Evolutionary conservation across 1,284 basidiomycete species (phyloP).

Genomic region (Phenoliferia sp.): DNA sequence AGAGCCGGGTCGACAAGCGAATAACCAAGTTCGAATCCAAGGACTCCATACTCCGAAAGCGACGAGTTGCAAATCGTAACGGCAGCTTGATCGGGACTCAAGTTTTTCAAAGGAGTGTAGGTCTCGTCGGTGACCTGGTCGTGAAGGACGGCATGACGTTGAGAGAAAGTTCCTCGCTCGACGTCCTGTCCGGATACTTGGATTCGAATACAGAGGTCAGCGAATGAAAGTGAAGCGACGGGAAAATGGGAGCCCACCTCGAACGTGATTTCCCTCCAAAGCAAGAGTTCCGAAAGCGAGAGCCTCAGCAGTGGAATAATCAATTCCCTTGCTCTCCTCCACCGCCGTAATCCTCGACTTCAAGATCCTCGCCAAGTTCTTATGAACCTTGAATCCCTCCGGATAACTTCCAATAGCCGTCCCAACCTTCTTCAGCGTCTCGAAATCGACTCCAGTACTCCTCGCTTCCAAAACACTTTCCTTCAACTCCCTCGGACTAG

Average conservation of each 20-base stretch:
- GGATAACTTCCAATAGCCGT: constrained; percentile 81
- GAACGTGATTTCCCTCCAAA: constrained; percentile 88
- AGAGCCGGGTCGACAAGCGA: constrained; percentile 93
- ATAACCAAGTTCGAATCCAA: constrained; percentile 98
- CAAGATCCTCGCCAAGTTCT: constrained; percentile 92
- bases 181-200: constrained; percentile 97
- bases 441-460: constrained; percentile 73
- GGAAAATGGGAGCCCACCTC: too few relatives aligned
- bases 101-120: constrained; percentile 83
- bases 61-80: constrained; percentile 98
- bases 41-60: constrained; percentile 88
- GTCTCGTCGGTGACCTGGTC: constrained; percentile 90
- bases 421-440: constrained; percentile 78
- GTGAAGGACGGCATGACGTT: constrained; percentile 94
- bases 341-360: constrained; percentile 80
- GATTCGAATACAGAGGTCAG: too few relatives aligned
- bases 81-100: constrained; percentile 77
- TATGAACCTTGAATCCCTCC: constrained; percentile 78
- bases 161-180: constrained; percentile 99
- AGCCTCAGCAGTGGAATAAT: constrained; percentile 99
- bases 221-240: too few relatives aligned
- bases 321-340: constrained; percentile 85
- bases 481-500: constrained; percentile 89
- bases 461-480: constrained; percentile 86
- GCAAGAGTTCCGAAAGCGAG: constrained; percentile 92